phyloP scores from a whole-genome alignment of 108 stramenopile species.

The Pseudonitzschia delicatissima region DNA sequence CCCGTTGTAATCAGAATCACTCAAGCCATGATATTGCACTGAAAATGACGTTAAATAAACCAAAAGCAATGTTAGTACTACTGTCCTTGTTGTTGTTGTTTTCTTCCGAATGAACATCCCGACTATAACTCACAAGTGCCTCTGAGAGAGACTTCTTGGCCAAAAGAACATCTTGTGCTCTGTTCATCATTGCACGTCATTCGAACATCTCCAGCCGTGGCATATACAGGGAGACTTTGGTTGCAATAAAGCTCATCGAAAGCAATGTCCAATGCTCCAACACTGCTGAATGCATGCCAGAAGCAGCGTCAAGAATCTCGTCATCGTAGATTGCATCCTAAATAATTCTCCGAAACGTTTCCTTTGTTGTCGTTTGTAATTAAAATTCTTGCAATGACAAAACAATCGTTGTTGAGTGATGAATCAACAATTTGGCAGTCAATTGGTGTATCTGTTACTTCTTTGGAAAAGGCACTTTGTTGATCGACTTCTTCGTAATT shows the following conservation, averaged over 20 bases:
- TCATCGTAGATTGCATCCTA: too few relatives aligned
- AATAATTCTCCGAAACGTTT: too few relatives aligned
- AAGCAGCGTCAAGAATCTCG: not conserved
- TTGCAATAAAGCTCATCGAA: conserved; percentile 28
- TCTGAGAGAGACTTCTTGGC: conserved; percentile 14
- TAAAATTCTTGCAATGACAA: too few relatives aligned
- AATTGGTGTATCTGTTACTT: too few relatives aligned
- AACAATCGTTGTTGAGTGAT: too few relatives aligned
- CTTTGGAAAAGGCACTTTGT: too few relatives aligned
- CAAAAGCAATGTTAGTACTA: not conserved
- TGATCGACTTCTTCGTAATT: too few relatives aligned
- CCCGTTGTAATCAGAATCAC: conserved; percentile 13
- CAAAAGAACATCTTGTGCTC: conserved; percentile 20
- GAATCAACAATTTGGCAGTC: too few relatives aligned
- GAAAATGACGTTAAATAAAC: not conserved
- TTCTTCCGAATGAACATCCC: not conserved
- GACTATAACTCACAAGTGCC: conserved; percentile 33
- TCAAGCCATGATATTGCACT: conserved; percentile 28
- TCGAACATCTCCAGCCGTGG: conserved; percentile 5
- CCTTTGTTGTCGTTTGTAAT: too few relatives aligned
- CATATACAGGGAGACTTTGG: conserved; percentile 19
- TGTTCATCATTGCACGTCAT: conserved; percentile 25
- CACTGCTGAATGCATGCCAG: not conserved
- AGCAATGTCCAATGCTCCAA: conserved; percentile 25
- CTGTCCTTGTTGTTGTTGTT: too few relatives aligned